Base-by-base conservation (phyloP, 108 stramenopile species). In the Cyclotella distinguenda region DNA sequence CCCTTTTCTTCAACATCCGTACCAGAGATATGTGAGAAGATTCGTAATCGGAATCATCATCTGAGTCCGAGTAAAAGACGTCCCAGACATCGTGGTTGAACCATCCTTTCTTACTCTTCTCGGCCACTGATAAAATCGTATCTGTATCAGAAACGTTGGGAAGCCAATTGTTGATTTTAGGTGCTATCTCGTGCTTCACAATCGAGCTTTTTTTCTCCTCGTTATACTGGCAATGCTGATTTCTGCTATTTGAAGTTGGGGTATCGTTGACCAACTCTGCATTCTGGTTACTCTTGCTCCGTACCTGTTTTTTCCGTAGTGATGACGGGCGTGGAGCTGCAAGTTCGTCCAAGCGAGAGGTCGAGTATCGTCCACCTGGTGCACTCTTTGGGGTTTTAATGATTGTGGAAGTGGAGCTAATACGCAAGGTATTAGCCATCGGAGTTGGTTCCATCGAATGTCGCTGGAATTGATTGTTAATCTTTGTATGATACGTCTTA, bases 151-250 rank as follows among this genome's bases (percentile, higher is more conserved):
- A n/a, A n/a, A n/a, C n/a, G n/a, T n/a, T n/a, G n/a, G n/a, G n/a
- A n/a, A n/a, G n/a, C n/a, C n/a, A n/a, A n/a, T 44, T 25, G 59
- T 60, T 44, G 11, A 60, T 42, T 27, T 60, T 60, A 1, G 59
- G 59, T 7, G 59, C 43, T 11, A 44, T 13, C 7, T 30, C 38
- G 8, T 15, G 4, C 10, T 28, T 60, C 59, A 40, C 43, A 15
- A 1, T 28, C 16, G 25, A 30, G 28, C 55, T 39, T 56, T 36
- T 7, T 52, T 52, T 52, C 30, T 31, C 7, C 3, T 52, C 31
- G 4, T 11, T 16, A 27, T 28, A 0, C 27, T 7, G 51, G 30
- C 51, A 52, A 52, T n/a, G n/a, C n/a, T n/a, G n/a, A n/a, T n/a
- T n/a, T n/a, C n/a, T n/a, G n/a, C n/a, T n/a, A n/a, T n/a, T n/a